A percentile compares a stretch with the other conserved stretches of the same genome.
phyloP scores from a whole-genome alignment of 306 rosid genomes.

The Castanea sativa region DNA sequence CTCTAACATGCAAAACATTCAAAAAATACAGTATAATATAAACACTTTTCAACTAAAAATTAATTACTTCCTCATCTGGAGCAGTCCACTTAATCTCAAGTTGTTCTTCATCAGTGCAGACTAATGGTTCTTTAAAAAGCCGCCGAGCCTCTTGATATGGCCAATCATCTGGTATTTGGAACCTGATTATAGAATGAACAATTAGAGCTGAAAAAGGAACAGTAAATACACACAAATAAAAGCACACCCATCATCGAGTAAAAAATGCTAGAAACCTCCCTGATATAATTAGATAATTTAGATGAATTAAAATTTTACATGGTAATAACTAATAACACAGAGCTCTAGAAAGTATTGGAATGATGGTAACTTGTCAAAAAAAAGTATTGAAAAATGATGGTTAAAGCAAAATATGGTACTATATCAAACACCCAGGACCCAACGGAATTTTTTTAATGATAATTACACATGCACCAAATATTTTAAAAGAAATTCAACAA shows the following conservation, averaged over 20 bases:
- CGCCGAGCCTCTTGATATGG: conserved; percentile 85
- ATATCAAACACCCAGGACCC: not conserved
- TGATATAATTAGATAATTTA: not conserved
- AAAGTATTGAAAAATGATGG: no score
- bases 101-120: conserved; percentile 60
- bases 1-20: conserved; percentile 22
- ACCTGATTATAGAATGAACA: conserved; percentile 45
- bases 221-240: conserved; percentile 10
- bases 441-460: not conserved
- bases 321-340: not conserved
- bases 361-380: not conserved
- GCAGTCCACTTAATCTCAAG: conserved; percentile 84
- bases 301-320: not conserved
- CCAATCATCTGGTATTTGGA: conserved; percentile 88
- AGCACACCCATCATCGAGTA: not conserved
- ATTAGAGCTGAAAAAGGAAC: conserved; percentile 1
- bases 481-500: not conserved
- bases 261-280: not conserved
- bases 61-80: conserved; percentile 87
- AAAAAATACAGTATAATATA: not conserved
- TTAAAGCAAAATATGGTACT: not conserved
- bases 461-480: no score
- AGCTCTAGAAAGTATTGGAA: not conserved
- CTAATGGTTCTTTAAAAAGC: conserved; percentile 85
- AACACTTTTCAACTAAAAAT: conserved; percentile 21